Evolutionary conservation across 305 asterid genomes (phyloP).

Genomic region (Fraxinus paxiana): DNA sequence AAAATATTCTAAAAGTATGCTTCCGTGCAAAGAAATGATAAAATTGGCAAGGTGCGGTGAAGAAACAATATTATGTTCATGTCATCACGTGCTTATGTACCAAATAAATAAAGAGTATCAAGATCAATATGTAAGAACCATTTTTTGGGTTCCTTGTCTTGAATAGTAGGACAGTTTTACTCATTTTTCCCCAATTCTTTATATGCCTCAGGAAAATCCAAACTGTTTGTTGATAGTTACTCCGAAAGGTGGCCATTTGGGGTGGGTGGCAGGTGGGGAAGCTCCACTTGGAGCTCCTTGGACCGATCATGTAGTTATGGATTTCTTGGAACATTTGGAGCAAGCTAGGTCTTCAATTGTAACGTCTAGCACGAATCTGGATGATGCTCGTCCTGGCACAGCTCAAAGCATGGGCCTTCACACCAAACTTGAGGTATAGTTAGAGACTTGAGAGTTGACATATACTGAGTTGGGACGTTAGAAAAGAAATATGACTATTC

Average conservation of each 20-base stretch:
- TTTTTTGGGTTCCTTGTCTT: background rate
- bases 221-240: conserved; percentile 79
- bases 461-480: background rate
- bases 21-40: background rate
- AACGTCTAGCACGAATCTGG: conserved; percentile 18
- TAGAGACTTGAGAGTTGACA: background rate
- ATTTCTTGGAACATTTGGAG: conserved; percentile 71
- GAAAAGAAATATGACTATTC: background rate
- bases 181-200: background rate
- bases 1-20: background rate
- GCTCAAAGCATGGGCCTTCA: conserved; percentile 14
- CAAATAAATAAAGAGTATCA: background rate
- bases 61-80: background rate
- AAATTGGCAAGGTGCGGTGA: background rate
- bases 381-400: conserved; percentile 1
- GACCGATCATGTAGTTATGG: conserved; percentile 88
- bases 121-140: background rate
- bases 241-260: conserved; percentile 94
- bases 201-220: conserved; percentile 56
- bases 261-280: conserved; percentile 84
- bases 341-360: conserved; percentile 22
- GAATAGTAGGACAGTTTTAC: conserved; percentile 8
- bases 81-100: background rate
- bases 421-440: conserved; percentile 31
- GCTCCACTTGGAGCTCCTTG: conserved; percentile 95